These are phyloP conservation scores for Penicillium sp. DNA, from an alignment of 2,329 filamentous ascomycete species.

Conservation along the genomic window DNA sequence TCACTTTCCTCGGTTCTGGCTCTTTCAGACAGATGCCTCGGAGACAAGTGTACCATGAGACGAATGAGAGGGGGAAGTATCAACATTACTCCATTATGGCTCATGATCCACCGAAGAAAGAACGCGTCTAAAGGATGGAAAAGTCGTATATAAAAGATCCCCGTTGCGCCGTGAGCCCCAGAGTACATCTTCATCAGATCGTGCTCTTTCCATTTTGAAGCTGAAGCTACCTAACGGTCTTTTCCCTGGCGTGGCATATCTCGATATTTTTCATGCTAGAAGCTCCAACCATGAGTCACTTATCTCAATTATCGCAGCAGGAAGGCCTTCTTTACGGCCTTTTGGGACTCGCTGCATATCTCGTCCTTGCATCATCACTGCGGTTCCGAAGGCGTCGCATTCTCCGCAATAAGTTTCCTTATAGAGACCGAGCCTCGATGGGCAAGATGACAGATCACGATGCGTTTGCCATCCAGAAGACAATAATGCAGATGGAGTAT, in stretches of 20 bases:
- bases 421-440: constrained; percentile 44
- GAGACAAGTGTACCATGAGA: neutral
- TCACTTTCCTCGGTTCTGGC: constrained; percentile 17
- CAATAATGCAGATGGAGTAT: constrained; percentile 53
- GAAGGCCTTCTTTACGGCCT: constrained; percentile 8
- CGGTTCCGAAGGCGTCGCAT: constrained; percentile 32
- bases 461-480: constrained; percentile 50
- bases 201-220: neutral
- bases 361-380: constrained; percentile 22
- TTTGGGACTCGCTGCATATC: constrained; percentile 18
- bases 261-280: neutral
- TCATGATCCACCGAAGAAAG: neutral
- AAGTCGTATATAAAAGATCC: constrained; percentile 1
- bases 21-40: neutral
- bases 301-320: neutral
- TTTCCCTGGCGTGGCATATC: neutral
- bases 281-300: neutral
- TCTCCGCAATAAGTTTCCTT: constrained; percentile 42
- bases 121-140: neutral
- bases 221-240: neutral
- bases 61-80: neutral
- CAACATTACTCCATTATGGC: neutral
- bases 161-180: neutral
- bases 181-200: neutral
- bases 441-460: constrained; percentile 53